phyloP scores from a whole-genome alignment of 2,329 filamentous ascomycete species.

The Exutisphaerella laricina region DNA sequence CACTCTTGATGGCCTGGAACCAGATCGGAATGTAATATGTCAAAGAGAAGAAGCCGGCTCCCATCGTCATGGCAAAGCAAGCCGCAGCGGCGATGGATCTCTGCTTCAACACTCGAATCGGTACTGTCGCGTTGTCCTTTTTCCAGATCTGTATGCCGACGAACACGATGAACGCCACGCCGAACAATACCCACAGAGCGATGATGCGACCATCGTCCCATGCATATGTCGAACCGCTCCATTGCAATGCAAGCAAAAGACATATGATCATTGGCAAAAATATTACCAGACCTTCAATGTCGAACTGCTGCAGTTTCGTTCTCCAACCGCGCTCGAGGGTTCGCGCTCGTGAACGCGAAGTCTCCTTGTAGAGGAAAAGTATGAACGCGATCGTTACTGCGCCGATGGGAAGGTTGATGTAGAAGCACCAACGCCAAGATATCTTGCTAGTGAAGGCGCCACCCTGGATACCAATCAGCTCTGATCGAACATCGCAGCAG shows the following conservation, averaged over 20 bases:
- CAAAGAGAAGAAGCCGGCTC: conserved; percentile 41
- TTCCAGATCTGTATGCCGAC: conserved; percentile 21
- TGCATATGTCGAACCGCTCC: conserved; percentile 40
- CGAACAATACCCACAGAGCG: conserved; percentile 40
- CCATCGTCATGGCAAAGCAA: conserved; percentile 38
- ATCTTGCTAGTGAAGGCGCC: conserved; percentile 38
- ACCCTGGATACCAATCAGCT: conserved; percentile 30
- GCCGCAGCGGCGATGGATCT: conserved; percentile 38
- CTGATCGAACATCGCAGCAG: too few species aligned
- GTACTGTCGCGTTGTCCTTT: conserved; percentile 25
- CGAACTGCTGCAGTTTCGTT: conserved; percentile 48
- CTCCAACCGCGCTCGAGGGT: conserved; percentile 24
- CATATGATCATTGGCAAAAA: conserved; percentile 41
- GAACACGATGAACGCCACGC: conserved; percentile 36
- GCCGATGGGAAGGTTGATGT: conserved; percentile 40
- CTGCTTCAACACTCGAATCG: conserved; percentile 30
- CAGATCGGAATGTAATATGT: conserved; percentile 43
- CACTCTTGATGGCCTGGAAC: conserved; percentile 47
- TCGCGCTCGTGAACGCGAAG: neutral
- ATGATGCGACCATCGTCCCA: conserved; percentile 40
- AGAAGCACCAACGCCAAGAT: conserved; percentile 36
- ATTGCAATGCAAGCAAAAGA: conserved; percentile 42
- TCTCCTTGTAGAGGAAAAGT: conserved; percentile 21
- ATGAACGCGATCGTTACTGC: conserved; percentile 33
- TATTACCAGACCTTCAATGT: conserved; percentile 39